A percentile compares a stretch with the other conserved stretches of the same genome.
Evolutionary conservation across 164 flowering plant species (phyloP).

Genomic region (Vitis rupestris): DNA sequence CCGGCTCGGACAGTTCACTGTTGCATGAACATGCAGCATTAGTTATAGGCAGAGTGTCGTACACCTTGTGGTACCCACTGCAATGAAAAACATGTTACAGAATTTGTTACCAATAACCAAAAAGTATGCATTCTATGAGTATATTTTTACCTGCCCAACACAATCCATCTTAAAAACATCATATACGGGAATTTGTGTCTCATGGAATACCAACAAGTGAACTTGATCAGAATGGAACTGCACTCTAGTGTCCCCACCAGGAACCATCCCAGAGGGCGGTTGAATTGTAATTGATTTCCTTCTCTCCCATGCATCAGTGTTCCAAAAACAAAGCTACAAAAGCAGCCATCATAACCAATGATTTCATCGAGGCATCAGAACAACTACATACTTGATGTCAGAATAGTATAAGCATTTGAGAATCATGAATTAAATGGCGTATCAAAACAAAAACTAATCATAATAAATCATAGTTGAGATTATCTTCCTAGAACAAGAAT

Average conservation of each 20-base stretch:
- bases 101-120: not conserved
- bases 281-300: conserved; percentile 48
- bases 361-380: no score
- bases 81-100: conserved; percentile 1
- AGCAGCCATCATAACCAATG: not conserved
- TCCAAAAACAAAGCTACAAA: conserved; percentile 71
- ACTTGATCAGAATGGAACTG: conserved; percentile 75
- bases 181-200: conserved; percentile 73
- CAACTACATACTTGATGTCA: no score
- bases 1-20: conserved; percentile 67
- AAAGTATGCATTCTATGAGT: no score
- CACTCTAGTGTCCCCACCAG: conserved; percentile 64
- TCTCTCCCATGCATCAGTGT: conserved; percentile 76
- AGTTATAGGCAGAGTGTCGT: conserved; percentile 44
- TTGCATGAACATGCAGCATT: conserved; percentile 66
- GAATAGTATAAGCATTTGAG: no score
- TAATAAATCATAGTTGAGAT: no score
- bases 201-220: conserved; percentile 67
- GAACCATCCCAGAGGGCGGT: conserved; percentile 60
- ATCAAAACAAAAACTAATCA: no score
- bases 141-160: conserved; percentile 51
- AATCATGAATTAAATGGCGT: no score
- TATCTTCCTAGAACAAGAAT: no score
- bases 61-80: conserved; percentile 79
- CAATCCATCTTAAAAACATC: conserved; percentile 74